A percentile compares a stretch with the other conserved stretches of the same genome.
Evolutionary conservation across 1,284 basidiomycete species (phyloP).

Genomic region (Rhodotorula sp.): DNA sequence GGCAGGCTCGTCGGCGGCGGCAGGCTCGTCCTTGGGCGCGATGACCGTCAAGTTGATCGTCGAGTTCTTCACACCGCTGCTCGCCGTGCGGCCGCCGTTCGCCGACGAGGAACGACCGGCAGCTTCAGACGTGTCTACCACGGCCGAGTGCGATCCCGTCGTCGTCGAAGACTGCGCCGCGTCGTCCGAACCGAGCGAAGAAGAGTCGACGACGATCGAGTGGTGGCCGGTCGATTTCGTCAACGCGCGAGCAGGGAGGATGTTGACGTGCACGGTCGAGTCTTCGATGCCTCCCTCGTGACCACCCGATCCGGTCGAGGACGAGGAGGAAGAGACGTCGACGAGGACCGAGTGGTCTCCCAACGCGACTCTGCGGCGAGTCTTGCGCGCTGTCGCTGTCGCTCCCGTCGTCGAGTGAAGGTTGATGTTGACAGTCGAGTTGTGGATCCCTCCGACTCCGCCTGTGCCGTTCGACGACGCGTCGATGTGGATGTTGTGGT

Average conservation of each 20-base stretch:
- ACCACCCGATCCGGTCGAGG: not conserved
- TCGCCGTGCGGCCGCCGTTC: too few relatives aligned
- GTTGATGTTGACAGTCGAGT: conserved; percentile 39
- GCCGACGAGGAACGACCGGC: conserved; percentile 4
- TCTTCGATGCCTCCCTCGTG: conserved; percentile 24
- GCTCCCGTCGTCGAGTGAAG: conserved; percentile 14
- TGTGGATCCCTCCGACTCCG: conserved; percentile 33
- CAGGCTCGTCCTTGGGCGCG: conserved; percentile 16
- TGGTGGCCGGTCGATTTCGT: conserved; percentile 32
- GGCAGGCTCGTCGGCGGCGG: conserved; percentile 1
- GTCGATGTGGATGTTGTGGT: conserved; percentile 40
- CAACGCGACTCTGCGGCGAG: conserved; percentile 17
- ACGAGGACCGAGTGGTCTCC: conserved; percentile 38
- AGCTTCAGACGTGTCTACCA: conserved; percentile 33
- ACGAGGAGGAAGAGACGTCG: conserved; percentile 23
- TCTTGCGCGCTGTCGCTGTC: not conserved
- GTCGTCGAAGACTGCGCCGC: conserved; percentile 9
- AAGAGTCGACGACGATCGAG: conserved; percentile 39
- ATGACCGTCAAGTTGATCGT: conserved; percentile 39
- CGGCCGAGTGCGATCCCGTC: conserved; percentile 32
- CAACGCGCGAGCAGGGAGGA: conserved; percentile 30
- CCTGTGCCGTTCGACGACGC: conserved; percentile 24
- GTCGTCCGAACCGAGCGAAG: conserved; percentile 11
- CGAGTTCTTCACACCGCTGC: conserved; percentile 37
- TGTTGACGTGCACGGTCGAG: conserved; percentile 39